Base-by-base conservation (phyloP, 2,329 filamentous ascomycete species). In the Ilyonectria robusta region DNA sequence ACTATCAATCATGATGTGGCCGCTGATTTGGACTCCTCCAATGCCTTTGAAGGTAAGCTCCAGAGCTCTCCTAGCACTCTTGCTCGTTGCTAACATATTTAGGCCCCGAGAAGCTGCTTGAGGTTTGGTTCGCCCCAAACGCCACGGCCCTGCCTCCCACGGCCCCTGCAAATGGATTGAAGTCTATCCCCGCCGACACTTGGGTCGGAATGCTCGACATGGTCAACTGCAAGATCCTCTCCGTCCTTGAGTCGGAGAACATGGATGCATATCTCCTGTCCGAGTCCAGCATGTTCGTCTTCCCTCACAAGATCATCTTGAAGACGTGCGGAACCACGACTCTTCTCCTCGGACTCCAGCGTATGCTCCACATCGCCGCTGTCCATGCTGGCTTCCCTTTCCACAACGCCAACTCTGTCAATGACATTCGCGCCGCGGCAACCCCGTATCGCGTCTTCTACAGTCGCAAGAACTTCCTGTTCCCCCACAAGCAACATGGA, bases 211-310 rank as follows among this genome's bases (percentile, higher is more conserved):
- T 99, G 96, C 89, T 99, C 66, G 96, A 99, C 80, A 88, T 98
- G 78, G 96, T 99, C 83, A 97, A 98, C 81, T 99, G 96, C 91
- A 96, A 99, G 85, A 94, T 99, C 62, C 87, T 99, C 62, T 99
- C 96, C 4, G 92, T 97, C 69, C 89, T 99, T 70, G 92, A 95
- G 79, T 97, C 95, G 26, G 94, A 97, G 70, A 92, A 95, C 78
- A 93, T 98, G 75, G 96, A 99, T 79, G 95, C 96, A 72, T 99
- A 99, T 80, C 90, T 99, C 7, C 88, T 99, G 62, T 99, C 96
- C 70, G 96, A 99, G 84, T 98, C 96, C 46, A 98, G 96, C 92
- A 97, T 99, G 95, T 99, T 99, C 80, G 94, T 99, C 75, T 99
- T 97, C 82, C 94, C 95, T n/a, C 96, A 99, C 89, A 99, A 99